Base-by-base conservation (phyloP, 2,329 filamentous ascomycete species). In the Curvularia spicifera region DNA sequence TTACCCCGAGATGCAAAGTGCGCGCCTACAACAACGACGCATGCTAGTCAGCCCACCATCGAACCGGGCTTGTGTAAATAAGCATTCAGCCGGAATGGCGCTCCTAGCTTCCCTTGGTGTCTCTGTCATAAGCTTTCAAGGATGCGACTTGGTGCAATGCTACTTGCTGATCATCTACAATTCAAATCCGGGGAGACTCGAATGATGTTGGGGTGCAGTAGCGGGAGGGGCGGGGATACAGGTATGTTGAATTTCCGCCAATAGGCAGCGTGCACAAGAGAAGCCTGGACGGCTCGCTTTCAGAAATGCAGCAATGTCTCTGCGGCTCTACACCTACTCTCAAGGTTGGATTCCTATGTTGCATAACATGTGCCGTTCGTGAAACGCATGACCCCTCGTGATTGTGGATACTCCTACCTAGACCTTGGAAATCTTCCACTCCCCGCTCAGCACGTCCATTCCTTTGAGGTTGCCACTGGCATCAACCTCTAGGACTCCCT, bases 341-440 rank as follows among this genome's bases (percentile, higher is more conserved):
- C 31, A 47, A 39, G 29, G 20, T 44, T 40, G 28, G 43, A 35
- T 40, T 29, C 26, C 37, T 24, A 51, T 39, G 24, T 35, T 37
- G 37, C 31, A 35, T 22, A 13, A 26, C 18, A 37, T 10, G 12
- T 22, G 18, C 22, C 29, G 10, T 37, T 24, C 29, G 22, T 28
- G 33, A 31, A 44, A 24, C 59, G 31, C 26, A 39, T 39, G 12
- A 39, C 55, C 51, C 40, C 42, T 48, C 42, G 39, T 52, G 20
- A 50, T 40, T 29, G 10, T 33, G 29, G 51, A 40, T 20, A 24
- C 22, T 24, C 4, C 22, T 24, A 24, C 56, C 68, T 58, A 54
- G 67, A 72, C 56, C 35, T 56, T 72, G 29, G 68, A 56, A 9
- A 77, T 65, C 47, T 73, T 72, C 76, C 76, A 78, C 1, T 72